Base-by-base conservation (phyloP, 768 basidiomycete genomes). In the Lentinula boryana region DNA sequence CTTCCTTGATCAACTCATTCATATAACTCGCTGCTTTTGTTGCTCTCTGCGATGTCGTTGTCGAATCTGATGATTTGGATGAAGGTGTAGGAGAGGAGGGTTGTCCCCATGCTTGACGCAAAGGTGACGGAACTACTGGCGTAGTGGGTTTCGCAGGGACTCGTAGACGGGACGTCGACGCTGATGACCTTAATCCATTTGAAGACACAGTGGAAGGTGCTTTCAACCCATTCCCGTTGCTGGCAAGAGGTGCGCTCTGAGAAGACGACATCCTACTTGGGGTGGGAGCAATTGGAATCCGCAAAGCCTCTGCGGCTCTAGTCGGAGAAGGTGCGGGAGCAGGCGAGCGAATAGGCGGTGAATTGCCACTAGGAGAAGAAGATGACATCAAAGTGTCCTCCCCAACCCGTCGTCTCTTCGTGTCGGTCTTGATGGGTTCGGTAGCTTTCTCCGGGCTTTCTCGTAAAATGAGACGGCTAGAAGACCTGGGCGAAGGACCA, bases 1-100 rank as follows among this genome's bases (percentile, higher is more conserved):
- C 84, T 64, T 87, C 86, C 69, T 88, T 86, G 64, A 90, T 84
- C 57, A 91, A 75, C 57, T 84, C 84, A 1, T 84, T 78, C 81
- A 90, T 84, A 56, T 84, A 83, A 67, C 76, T 82, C 10, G 88
- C 89, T 5, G 88, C 84, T 65, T 85, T 82, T 1, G 87, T 89
- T 31, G 81, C 83, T 58, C 77, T 82, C 18, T 72, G 68, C 56
- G 76, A 69, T 40, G 36, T 38, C 36, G 75, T 69, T 43, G 44
- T 71, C 67, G 33, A 74, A 63, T 41, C 48, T 1, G 66, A 40
- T 60, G 61, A 36, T 18, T 55, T 6, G 66, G 80, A 75, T 16
- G 71, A 71, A 12, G 75, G 77, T 1, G 81, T 80, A 10, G 72
- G 67, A 1, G 73, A 60, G 5, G 71, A 69, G 35, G 58, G 13